Percentiles rank a stretch among this genome's conserved stretches.
These are phyloP conservation scores for Begonia loranthoides DNA, from an alignment of 306 rosid species.

Conservation along the genomic window DNA sequence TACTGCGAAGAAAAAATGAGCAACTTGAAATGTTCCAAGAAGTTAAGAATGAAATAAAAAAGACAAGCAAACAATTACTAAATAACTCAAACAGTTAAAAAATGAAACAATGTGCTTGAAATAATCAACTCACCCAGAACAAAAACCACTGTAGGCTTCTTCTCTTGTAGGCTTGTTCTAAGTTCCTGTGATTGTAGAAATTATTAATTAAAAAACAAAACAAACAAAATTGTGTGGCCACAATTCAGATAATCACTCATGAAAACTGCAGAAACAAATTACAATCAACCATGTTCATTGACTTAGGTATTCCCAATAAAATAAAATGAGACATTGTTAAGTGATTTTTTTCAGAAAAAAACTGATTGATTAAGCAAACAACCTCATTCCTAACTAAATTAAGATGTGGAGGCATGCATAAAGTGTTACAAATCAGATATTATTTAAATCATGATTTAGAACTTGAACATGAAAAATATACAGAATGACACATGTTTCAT, in stretches of 20 bases:
- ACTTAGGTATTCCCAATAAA: not conserved
- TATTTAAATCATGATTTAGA: too few species aligned
- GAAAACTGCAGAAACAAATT: not conserved
- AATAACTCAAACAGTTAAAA: not conserved
- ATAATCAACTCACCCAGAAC: constrained; percentile 65
- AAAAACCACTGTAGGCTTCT: constrained; percentile 80
- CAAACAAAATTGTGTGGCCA: constrained; percentile 3
- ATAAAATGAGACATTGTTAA: not conserved
- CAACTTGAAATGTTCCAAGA: not conserved
- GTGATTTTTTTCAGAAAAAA: not conserved
- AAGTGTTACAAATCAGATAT: too few species aligned
- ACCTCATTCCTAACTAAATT: not conserved
- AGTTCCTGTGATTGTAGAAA: constrained; percentile 35
- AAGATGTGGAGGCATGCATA: not conserved
- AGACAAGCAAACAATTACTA: too few species aligned
- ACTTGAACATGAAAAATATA: not conserved
- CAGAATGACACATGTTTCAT: not conserved
- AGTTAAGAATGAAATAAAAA: constrained; percentile 1
- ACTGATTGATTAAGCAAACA: not conserved
- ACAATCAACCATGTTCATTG: not conserved
- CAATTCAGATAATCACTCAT: not conserved
- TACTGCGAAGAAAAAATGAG: not conserved
- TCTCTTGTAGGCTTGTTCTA: constrained; percentile 35
- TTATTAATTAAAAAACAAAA: not conserved
- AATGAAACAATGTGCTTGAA: not conserved